Evolutionary conservation across 768 basidiomycete species (phyloP), one percentile per base, ranked within the genome.

Genomic region (Hericium alpestre): DNA sequence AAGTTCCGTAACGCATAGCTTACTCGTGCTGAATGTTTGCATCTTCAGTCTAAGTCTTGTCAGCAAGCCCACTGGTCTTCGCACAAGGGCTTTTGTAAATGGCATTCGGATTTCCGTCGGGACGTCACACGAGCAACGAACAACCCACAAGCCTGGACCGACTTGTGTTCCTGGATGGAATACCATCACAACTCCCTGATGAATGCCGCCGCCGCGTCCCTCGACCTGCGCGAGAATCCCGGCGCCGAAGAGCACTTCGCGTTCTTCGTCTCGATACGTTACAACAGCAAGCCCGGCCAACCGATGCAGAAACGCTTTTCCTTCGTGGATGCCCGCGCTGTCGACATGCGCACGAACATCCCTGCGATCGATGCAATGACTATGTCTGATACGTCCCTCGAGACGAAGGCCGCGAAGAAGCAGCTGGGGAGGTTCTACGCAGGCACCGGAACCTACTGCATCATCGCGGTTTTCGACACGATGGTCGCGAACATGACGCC

Each of bases 401-500:
- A 25, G 25, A 25, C 25, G 25, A 25, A 25, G 25, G 25, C 40
- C 13, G 56, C 39, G 50, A 51, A 52, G 50, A 27, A 27, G 25
- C 50, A 51, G 50, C 23, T 43, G 22, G 56, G 40, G 10, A 18
- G 32, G 13, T n/a, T 4, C 13, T 57, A 57, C 18, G 40, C 40
- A 41, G 56, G 50, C 39, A 57, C 50, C 13, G 56, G 56, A 38
- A 51, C 25, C 23, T 57, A 57, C 32, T 27, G 51, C 6, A 41
- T 57, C 40, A 25, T 40, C 41, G 51, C 51, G 16, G 37, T 38
- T n/a, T 57, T 52, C 56, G 46, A 38, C 20, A n/a, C 25, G 25
- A 25, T 25, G 25, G 4, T 25, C 25, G 9, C 5, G 38, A 25
- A 9, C 25, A n/a, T 5, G 38, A 51, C 16, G 50, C 56, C 50